Evolutionary conservation across 106 monocot genomes (phyloP).

Genomic region (Phalaenopsis aphrodite): DNA sequence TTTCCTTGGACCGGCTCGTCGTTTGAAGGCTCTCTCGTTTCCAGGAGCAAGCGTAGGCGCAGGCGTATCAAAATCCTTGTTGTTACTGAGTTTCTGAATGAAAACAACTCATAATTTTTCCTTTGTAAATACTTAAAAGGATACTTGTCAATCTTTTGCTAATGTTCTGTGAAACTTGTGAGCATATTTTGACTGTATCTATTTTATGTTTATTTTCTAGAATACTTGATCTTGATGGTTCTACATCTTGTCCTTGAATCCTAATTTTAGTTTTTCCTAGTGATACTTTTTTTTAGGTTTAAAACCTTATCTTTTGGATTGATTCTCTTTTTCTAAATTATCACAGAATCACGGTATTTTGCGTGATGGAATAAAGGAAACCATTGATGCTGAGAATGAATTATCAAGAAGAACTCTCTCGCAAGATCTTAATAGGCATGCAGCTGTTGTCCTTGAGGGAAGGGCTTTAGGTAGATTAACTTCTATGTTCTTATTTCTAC

Average conservation of each 20-base stretch:
- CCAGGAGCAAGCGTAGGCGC: too few species aligned
- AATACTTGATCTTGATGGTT: not conserved
- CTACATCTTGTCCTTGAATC: not conserved
- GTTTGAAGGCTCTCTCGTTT: too few species aligned
- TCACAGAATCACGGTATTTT: conserved; percentile 85
- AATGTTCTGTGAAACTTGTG: not conserved
- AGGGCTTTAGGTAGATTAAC: conserved; percentile 54
- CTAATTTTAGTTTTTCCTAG: not conserved
- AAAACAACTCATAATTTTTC: not conserved
- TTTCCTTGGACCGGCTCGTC: too few species aligned
- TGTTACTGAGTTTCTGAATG: not conserved
- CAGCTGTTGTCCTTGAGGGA: conserved; percentile 92
- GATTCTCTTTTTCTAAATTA: not conserved
- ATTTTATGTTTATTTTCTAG: not conserved
- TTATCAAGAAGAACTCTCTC: conserved; percentile 62
- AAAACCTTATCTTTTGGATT: not conserved
- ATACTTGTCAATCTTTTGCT: not conserved
- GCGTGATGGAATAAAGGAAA: conserved; percentile 78
- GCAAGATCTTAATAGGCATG: conserved; percentile 95
- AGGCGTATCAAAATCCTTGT: not conserved
- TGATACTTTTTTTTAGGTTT: not conserved
- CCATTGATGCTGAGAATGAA: conserved; percentile 54
- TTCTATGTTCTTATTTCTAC: not conserved
- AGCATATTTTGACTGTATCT: not conserved
- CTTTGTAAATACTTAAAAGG: not conserved